Conservation (phyloP, 495 filamentous ascomycete species). For the Lasiosphaeria hispida region DNA sequence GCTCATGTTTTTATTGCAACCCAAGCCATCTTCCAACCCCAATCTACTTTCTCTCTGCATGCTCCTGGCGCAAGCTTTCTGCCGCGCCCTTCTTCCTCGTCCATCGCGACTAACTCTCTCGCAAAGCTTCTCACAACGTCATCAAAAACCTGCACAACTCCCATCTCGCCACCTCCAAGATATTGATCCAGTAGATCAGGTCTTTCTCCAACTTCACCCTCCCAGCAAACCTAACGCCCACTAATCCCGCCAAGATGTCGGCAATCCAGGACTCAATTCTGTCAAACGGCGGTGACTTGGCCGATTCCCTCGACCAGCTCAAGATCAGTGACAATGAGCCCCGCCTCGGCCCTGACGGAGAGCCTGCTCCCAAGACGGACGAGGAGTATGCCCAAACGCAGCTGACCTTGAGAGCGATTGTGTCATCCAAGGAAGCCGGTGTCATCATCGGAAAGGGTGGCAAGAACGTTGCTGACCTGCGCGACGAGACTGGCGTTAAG, state of each 20-base stretch:
- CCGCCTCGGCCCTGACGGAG: slow-evolving; percentile 63
- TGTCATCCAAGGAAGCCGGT: slow-evolving; percentile 96
- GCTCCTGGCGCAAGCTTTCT: not conserved
- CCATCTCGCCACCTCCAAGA: not conserved
- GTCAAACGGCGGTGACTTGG: slow-evolving; percentile 46
- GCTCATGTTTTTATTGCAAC: not conserved
- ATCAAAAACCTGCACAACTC: not conserved
- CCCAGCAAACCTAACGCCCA: not conserved
- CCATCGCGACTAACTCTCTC: slow-evolving; percentile 1
- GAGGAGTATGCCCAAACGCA: slow-evolving; percentile 91
- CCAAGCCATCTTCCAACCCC: not conserved
- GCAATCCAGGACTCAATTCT: slow-evolving; percentile 42
- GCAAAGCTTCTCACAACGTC: not conserved
- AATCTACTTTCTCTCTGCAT: slow-evolving; percentile 1
- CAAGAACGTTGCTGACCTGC: slow-evolving; percentile 95
- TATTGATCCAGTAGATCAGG: not conserved
- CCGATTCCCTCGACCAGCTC: slow-evolving; percentile 47
- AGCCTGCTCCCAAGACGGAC: slow-evolving; percentile 77
- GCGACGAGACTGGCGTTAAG: slow-evolving; percentile 95
- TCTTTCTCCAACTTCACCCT: not conserved
- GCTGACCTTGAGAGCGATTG: slow-evolving; percentile 92
- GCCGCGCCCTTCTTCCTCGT: not conserved
- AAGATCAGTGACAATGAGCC: slow-evolving; percentile 53
- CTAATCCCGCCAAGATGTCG: slow-evolving; percentile 40
- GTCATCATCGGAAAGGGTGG: slow-evolving; percentile 98